These are phyloP conservation scores for Penicillium tannophilum DNA, from an alignment of 495 filamentous ascomycete genomes.

Conservation along the genomic window DNA sequence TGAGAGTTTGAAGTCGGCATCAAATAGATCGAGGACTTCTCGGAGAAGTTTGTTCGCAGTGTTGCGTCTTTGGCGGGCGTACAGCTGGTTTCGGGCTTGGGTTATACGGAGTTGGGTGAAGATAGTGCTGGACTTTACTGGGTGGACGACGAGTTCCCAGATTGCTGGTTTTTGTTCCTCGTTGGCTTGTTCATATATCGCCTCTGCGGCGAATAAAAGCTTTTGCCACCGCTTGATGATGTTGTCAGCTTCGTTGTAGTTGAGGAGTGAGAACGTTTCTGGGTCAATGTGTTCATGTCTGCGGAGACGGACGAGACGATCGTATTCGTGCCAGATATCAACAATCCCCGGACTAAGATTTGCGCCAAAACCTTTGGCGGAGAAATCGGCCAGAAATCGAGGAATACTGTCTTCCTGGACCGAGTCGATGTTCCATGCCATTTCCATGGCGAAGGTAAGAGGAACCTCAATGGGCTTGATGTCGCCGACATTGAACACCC, in stretches of 20 bases:
- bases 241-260: conserved; percentile 72
- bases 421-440: conserved; percentile 25
- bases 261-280: conserved; percentile 62
- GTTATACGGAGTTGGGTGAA: conserved; percentile 63
- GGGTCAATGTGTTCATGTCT: conserved; percentile 72
- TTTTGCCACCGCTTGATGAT: conserved; percentile 64
- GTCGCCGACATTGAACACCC: conserved; percentile 79
- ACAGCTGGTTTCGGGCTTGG: conserved; percentile 62
- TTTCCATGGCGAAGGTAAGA: conserved; percentile 23
- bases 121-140: conserved; percentile 62
- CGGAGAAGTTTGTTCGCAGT: conserved; percentile 63
- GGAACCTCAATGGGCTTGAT: conserved; percentile 37
- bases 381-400: conserved; percentile 60
- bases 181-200: conserved; percentile 45
- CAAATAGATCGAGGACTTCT: conserved; percentile 59
- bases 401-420: conserved; percentile 43
- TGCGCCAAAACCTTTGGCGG: conserved; percentile 60
- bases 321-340: conserved; percentile 60
- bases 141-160: conserved; percentile 72
- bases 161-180: conserved; percentile 47
- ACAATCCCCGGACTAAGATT: conserved; percentile 52
- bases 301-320: conserved; percentile 61
- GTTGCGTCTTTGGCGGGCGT: conserved; percentile 64
- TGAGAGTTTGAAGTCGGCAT: conserved; percentile 64
- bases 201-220: conserved; percentile 55